phyloP scores from a whole-genome alignment of 805 yeast species.

The Debaryomyces tyrocola region DNA sequence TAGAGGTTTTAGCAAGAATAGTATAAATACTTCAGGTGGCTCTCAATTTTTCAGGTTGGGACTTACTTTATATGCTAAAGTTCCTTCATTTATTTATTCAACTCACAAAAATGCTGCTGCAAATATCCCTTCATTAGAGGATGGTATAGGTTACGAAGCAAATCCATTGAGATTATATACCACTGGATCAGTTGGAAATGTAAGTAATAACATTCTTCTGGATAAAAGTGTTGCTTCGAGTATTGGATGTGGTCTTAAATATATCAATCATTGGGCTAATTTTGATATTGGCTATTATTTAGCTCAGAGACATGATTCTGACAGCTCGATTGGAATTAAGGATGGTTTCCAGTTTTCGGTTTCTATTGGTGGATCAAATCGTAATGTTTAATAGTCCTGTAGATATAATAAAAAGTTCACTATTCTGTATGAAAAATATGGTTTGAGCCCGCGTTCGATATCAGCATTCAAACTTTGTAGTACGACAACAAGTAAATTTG shows the following conservation, averaged over 20 bases:
- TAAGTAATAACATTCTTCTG: conserved; percentile 28
- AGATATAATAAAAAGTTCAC: too few species aligned
- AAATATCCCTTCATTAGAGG: conserved; percentile 7
- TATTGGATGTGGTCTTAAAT: conserved; percentile 38
- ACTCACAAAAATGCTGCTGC: conserved; percentile 12
- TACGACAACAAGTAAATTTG: too few species aligned
- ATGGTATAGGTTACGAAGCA: conserved; percentile 16
- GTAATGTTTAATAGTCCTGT: conserved; percentile 1
- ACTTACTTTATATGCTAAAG: conserved; percentile 53
- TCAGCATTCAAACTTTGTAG: too few species aligned
- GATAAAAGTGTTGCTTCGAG: conserved; percentile 23
- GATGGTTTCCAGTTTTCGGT: conserved; percentile 41
- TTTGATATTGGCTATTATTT: conserved; percentile 42
- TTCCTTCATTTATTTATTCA: conserved; percentile 47
- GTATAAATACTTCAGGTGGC: conserved; percentile 78
- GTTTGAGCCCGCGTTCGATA: too few species aligned
- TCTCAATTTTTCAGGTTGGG: conserved; percentile 59
- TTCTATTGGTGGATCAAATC: conserved; percentile 39
- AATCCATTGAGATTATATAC: conserved; percentile 53
- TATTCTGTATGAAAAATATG: too few species aligned
- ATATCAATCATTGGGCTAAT: conserved; percentile 40
- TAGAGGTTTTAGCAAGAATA: conserved; percentile 65
- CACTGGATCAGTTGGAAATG: conserved; percentile 67
- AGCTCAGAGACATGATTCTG: conserved; percentile 22
- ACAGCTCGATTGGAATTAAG: conserved; percentile 25